These are phyloP conservation scores for Pulveroboletus sp. DNA, from an alignment of 768 basidiomycete species.

Conservation along the genomic window DNA sequence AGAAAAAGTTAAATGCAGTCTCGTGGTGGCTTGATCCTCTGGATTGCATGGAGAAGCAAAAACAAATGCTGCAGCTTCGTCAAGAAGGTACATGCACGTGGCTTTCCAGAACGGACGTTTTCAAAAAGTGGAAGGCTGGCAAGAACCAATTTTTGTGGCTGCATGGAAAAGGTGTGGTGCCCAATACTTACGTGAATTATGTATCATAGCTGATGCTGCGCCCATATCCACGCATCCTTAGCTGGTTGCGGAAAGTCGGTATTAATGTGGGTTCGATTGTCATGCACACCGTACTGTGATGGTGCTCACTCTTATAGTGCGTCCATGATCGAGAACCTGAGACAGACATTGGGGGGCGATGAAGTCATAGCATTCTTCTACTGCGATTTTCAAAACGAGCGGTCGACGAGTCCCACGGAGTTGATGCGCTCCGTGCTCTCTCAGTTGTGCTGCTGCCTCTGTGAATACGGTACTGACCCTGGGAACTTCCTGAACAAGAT, in stretches of 20 bases:
- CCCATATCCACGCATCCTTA: neutral
- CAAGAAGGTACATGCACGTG: conserved; percentile 4
- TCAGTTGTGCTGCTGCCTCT: neutral
- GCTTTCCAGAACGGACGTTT: neutral
- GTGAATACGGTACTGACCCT: neutral
- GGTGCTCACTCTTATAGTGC: neutral
- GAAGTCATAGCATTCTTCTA: conserved; percentile 3
- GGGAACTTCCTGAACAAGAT: neutral
- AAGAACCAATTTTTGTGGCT: conserved; percentile 2
- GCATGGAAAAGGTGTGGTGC: neutral
- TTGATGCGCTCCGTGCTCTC: conserved; percentile 4
- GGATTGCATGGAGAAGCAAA: neutral
- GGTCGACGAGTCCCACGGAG: neutral
- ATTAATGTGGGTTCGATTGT: neutral
- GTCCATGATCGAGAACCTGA: conserved; percentile 3
- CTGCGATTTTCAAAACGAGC: conserved; percentile 4
- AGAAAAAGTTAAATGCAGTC: neutral
- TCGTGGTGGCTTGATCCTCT: conserved; percentile 1
- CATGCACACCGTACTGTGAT: neutral
- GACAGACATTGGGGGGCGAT: neutral
- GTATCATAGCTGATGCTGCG: neutral
- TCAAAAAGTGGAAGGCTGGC: neutral
- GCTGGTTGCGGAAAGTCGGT: conserved; percentile 5
- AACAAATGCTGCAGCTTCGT: neutral
- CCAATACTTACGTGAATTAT: neutral